phyloP scores from a whole-genome alignment of 2,329 filamentous ascomycete species.

The Blastomyces percursus region DNA sequence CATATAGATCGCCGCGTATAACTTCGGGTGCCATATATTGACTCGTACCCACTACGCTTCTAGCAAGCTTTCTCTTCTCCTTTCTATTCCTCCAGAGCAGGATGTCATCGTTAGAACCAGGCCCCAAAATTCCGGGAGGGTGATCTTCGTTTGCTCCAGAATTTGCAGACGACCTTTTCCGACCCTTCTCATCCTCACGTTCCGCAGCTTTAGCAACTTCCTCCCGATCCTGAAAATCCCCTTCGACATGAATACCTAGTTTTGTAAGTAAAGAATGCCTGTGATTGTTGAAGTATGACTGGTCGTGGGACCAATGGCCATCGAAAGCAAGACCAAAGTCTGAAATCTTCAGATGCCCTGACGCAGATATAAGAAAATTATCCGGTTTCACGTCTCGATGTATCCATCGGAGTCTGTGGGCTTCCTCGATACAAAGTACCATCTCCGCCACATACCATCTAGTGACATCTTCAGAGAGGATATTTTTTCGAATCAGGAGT shows the following conservation, averaged over 20 bases:
- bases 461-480: slow-evolving; percentile 65
- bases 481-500: slow-evolving; percentile 71
- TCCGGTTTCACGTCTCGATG: slow-evolving; percentile 95
- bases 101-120: slow-evolving; percentile 39
- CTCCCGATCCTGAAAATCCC: slow-evolving; percentile 59
- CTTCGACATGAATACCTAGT: slow-evolving; percentile 60
- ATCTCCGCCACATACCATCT: slow-evolving; percentile 91
- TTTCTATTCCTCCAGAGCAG: slow-evolving; percentile 59
- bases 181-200: not conserved
- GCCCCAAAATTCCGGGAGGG: slow-evolving; percentile 26
- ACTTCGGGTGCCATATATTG: slow-evolving; percentile 99
- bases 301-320: slow-evolving; percentile 87
- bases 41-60: slow-evolving; percentile 85
- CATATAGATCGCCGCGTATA: slow-evolving; percentile 68
- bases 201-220: slow-evolving; percentile 20
- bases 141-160: slow-evolving; percentile 22
- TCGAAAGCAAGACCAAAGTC: slow-evolving; percentile 95
- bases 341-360: slow-evolving; percentile 86
- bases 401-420: slow-evolving; percentile 78
- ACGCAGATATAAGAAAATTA: slow-evolving; percentile 84
- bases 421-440: slow-evolving; percentile 88
- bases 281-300: slow-evolving; percentile 73
- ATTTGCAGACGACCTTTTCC: not conserved
- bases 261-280: slow-evolving; percentile 68
- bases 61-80: slow-evolving; percentile 61